These are phyloP conservation scores for Ganoderma boninense DNA, from an alignment of 1,284 basidiomycete genomes.

Conservation along the genomic window DNA sequence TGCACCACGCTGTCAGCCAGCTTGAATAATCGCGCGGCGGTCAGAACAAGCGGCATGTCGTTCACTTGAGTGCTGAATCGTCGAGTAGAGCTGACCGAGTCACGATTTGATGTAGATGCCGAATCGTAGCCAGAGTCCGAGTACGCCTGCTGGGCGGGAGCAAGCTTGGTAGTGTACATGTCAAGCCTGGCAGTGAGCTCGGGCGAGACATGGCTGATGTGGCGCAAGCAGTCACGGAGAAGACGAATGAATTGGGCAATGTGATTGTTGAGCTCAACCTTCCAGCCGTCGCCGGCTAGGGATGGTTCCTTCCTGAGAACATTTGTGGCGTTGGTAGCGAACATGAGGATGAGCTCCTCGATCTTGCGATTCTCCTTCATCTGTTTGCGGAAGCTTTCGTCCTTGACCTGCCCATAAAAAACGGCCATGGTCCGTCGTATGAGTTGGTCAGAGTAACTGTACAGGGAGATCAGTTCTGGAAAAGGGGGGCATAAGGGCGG, in stretches of 20 bases:
- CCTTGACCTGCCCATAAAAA: constrained; percentile 90
- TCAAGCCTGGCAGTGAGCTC: constrained; percentile 87
- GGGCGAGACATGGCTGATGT: constrained; percentile 79
- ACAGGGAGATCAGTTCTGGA: constrained; percentile 6
- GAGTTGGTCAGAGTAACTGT: constrained; percentile 87
- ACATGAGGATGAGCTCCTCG: constrained; percentile 96
- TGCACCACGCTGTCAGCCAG: constrained; percentile 74
- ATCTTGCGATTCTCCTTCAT: constrained; percentile 97
- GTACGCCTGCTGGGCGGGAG: constrained; percentile 54
- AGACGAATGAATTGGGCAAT: constrained; percentile 90
- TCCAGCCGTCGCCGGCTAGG: constrained; percentile 88
- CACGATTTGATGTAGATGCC: constrained; percentile 62
- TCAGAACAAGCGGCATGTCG: constrained; percentile 82
- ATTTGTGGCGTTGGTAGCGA: constrained; percentile 89
- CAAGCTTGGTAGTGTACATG: constrained; percentile 83
- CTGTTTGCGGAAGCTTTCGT: constrained; percentile 84
- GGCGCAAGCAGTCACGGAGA: constrained; percentile 80
- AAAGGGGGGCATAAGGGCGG: not conserved
- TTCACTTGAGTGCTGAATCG: constrained; percentile 56
- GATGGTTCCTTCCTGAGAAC: constrained; percentile 86
- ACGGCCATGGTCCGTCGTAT: constrained; percentile 89
- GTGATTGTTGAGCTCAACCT: constrained; percentile 90
- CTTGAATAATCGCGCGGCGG: constrained; percentile 81
- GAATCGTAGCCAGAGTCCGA: constrained; percentile 78
- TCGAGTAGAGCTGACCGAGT: constrained; percentile 55